Base-by-base conservation (phyloP, 2,329 filamentous ascomycete genomes). In the Clarireedia paspali region DNA sequence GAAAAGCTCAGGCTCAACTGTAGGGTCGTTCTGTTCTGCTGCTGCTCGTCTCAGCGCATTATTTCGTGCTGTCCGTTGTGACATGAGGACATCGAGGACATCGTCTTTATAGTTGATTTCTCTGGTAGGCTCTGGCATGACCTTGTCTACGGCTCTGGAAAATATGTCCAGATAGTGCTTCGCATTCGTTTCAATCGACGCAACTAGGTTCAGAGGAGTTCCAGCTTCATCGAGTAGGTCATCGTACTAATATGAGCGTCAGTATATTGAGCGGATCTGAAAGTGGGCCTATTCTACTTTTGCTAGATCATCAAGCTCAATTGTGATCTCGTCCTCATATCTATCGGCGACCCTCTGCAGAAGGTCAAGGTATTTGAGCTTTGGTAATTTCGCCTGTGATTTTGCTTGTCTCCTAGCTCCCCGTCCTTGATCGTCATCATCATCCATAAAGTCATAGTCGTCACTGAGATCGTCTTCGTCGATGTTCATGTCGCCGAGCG, bases 61-160 rank as follows among this genome's bases (percentile, higher is more conserved):
- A 70, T 99, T 97, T 64, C 91, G 84, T 66, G 85, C 87, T 65
- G 89, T 85, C 64, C 94, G 86, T 69, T 95, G 89, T 42, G 90
- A 89, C 87, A 96, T 95, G 67, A 99, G 87, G 30, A 99, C 89
- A 72, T 99, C 94, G 45, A 99, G 80, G 9, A 97, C 91, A 72
- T 99, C 94, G 68, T 96, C 91, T 72, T 97, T 97, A 79, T 96
- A 97, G 63, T 82, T 91, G 63, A 92, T 80, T 62, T 96, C 90
- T 53, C 78, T 78, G 14, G 82, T 87, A 42, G 91, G 87, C 60
- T 81, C 77, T 0, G 94, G 94, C 80, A 99, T 84, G 53, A 89
- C 80, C 57, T 84, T 87, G 74, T 99, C 94, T 46, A 96, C 85
- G 6, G 94, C 94, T 62, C 87, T 81, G 2, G 92, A 92, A 57